A percentile compares a stretch with the other conserved stretches of the same genome.
Evolutionary conservation across 352 stramenopile species (phyloP).

Genomic region (Pythium chondricola): DNA sequence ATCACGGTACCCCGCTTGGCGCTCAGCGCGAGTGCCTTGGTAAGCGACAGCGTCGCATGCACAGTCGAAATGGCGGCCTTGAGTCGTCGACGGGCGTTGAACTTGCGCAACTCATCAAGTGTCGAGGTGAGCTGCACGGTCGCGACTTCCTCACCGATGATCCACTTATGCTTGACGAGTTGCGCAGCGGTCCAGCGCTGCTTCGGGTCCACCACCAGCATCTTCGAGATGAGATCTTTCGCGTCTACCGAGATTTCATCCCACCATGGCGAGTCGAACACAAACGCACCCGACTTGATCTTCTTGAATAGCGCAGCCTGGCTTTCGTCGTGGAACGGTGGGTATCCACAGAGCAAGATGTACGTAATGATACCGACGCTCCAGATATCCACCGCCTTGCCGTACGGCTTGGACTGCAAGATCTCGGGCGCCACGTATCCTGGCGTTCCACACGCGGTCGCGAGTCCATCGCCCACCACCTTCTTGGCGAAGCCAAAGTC

Average conservation of each 20-base stretch:
- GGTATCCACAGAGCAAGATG: conserved; percentile 90
- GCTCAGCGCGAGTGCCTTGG: conserved; percentile 52
- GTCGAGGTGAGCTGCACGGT: conserved; percentile 80
- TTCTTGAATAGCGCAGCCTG: conserved; percentile 84
- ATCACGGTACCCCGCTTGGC: conserved; percentile 21
- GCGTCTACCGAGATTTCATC: conserved; percentile 85
- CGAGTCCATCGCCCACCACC: conserved; percentile 88
- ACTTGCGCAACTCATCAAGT: conserved; percentile 86
- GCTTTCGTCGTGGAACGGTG: conserved; percentile 95
- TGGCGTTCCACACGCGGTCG: conserved; percentile 95
- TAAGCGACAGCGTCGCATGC: conserved; percentile 68
- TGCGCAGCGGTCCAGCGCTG: conserved; percentile 86
- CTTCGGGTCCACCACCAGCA: conserved; percentile 89
- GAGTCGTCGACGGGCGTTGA: conserved; percentile 93
- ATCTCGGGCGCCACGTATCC: conserved; percentile 97
- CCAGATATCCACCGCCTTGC: conserved; percentile 93
- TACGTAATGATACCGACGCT: conserved; percentile 96
- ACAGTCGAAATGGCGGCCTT: conserved; percentile 90
- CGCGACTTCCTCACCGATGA: conserved; percentile 55
- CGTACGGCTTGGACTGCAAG: conserved; percentile 90
- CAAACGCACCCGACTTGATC: conserved; percentile 89
- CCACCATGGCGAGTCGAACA: conserved; percentile 93
- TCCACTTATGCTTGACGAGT: conserved; percentile 80
- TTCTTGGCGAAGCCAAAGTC: conserved; percentile 90
- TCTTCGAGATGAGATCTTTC: conserved; percentile 89